phyloP scores from a whole-genome alignment of 2,329 filamentous ascomycete genomes.

The Cordyceps cicadae region DNA sequence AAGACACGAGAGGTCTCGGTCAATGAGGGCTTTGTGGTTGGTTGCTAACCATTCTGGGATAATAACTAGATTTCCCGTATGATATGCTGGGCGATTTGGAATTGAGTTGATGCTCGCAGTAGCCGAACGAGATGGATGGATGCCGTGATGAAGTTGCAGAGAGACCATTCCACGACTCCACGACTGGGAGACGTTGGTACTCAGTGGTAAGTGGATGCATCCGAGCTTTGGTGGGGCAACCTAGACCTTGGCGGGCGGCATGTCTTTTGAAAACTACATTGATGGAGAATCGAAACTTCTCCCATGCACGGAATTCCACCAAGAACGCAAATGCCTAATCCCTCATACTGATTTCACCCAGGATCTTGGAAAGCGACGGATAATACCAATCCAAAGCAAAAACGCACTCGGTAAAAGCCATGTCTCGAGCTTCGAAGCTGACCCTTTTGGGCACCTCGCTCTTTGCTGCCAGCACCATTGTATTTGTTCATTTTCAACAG shows the following conservation, averaged over 20 bases:
- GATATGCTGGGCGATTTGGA: not conserved
- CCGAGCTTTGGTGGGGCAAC: conserved; percentile 8
- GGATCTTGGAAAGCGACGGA: not conserved
- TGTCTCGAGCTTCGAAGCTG: conserved; percentile 86
- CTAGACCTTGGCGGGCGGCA: too few species aligned
- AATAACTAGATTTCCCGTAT: not conserved
- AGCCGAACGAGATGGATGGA: not conserved
- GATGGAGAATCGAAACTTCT: not conserved
- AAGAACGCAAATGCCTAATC: not conserved
- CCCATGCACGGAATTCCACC: not conserved
- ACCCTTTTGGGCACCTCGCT: conserved; percentile 72
- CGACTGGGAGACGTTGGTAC: not conserved
- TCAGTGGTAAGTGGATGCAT: not conserved
- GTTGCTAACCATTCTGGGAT: conserved; percentile 2
- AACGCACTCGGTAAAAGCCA: conserved; percentile 28
- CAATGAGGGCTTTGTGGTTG: not conserved
- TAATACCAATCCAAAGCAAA: not conserved
- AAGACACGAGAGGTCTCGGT: not conserved
- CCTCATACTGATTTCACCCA: not conserved
- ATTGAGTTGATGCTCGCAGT: not conserved
- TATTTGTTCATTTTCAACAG: conserved; percentile 86
- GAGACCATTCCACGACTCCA: not conserved
- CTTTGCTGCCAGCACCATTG: conserved; percentile 67
- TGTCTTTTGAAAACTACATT: not conserved
- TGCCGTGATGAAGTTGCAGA: not conserved